Percentiles rank a stretch among this genome's conserved stretches.
Evolutionary conservation across 495 filamentous ascomycete genomes (phyloP).

Genomic region (Penicillium pulvis): DNA sequence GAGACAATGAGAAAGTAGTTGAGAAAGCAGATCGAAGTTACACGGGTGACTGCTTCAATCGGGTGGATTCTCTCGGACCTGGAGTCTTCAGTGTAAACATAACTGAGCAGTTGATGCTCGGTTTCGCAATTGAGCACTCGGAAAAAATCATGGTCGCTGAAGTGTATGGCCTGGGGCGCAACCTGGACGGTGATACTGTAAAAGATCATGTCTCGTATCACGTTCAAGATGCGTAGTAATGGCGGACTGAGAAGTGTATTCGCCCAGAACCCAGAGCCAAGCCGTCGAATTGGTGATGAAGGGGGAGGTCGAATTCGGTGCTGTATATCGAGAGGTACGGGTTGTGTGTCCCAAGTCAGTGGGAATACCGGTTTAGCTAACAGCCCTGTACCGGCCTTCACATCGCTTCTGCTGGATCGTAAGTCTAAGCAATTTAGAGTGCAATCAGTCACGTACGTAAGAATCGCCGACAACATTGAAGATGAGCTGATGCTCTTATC

Average conservation of each 20-base stretch:
- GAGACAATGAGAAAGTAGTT: constrained; percentile 39
- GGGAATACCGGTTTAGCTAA: constrained; percentile 42
- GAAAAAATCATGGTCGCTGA: constrained; percentile 32
- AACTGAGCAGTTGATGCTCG: constrained; percentile 41
- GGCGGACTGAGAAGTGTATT: constrained; percentile 28
- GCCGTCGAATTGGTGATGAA: constrained; percentile 25
- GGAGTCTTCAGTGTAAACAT: constrained; percentile 26
- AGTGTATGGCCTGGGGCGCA: constrained; percentile 13
- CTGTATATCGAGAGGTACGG: constrained; percentile 28
- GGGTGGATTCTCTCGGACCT: constrained; percentile 20
- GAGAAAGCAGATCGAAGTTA: constrained; percentile 34
- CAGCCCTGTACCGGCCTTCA: constrained; percentile 38
- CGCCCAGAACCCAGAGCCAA: constrained; percentile 30
- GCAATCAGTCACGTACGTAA: constrained; percentile 23
- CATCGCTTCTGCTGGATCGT: constrained; percentile 27
- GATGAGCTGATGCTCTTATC: constrained; percentile 31
- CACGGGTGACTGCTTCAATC: constrained; percentile 33
- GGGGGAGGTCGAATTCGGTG: constrained; percentile 29
- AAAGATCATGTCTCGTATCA: constrained; percentile 31
- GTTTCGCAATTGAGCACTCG: constrained; percentile 32
- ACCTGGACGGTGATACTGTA: constrained; percentile 24
- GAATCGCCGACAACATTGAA: constrained; percentile 31
- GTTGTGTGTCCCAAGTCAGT: constrained; percentile 33
- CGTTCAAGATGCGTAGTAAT: constrained; percentile 26
- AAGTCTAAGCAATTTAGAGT: neutral